These are phyloP conservation scores for Monosporascus sp. DNA, from an alignment of 2,329 filamentous ascomycete species.

Conservation along the genomic window DNA sequence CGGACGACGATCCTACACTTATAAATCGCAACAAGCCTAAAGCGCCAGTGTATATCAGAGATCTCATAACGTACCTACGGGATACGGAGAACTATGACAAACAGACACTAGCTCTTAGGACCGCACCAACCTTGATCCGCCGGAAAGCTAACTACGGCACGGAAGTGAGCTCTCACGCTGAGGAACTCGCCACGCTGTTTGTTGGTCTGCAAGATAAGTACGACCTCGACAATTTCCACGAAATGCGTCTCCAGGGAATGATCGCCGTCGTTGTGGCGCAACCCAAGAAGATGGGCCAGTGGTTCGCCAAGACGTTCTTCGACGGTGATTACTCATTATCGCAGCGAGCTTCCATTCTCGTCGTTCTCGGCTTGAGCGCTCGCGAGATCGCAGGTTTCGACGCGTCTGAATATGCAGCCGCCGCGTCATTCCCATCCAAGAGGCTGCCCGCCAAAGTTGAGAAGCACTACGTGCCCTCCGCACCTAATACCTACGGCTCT, in stretches of 20 bases:
- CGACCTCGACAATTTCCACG: conserved; percentile 71
- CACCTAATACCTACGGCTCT: conserved; percentile 13
- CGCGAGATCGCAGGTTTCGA: conserved; percentile 80
- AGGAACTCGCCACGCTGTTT: conserved; percentile 72
- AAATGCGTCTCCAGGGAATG: conserved; percentile 72
- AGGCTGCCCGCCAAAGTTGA: conserved; percentile 69
- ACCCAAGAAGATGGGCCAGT: conserved; percentile 72
- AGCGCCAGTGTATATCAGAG: conserved; percentile 84
- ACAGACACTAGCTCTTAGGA: conserved; percentile 71
- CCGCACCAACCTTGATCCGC: conserved; percentile 74
- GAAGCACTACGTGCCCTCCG: conserved; percentile 52
- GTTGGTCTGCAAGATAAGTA: conserved; percentile 81
- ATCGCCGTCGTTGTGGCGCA: conserved; percentile 74
- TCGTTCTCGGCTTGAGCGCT: conserved; percentile 73
- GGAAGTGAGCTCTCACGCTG: conserved; percentile 77
- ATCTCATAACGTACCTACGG: conserved; percentile 71
- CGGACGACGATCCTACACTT: conserved; percentile 86
- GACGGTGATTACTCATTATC: conserved; percentile 85
- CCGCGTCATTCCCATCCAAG: conserved; percentile 71
- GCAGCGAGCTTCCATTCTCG: conserved; percentile 76
- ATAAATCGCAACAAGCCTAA: conserved; percentile 77
- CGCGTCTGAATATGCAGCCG: conserved; percentile 43
- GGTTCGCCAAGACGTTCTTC: conserved; percentile 82
- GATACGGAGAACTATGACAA: conserved; percentile 81
- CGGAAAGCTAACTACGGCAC: conserved; percentile 84